Conservation (phyloP, 352 stramenopile species). For the Globisporangium parvum region DNA sequence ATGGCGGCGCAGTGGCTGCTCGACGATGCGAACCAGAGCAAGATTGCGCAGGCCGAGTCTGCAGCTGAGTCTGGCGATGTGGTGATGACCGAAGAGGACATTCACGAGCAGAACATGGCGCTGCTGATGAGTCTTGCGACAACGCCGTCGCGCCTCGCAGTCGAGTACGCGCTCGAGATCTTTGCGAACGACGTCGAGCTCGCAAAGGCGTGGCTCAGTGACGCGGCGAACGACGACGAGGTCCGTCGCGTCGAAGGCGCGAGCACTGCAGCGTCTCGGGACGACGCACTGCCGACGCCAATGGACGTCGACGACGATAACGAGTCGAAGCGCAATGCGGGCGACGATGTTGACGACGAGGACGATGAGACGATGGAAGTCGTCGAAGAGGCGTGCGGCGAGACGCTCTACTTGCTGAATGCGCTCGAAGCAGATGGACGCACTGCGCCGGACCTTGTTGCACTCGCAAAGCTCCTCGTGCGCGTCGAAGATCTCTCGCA, state of each 20-base stretch:
- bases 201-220: slow-evolving; percentile 52
- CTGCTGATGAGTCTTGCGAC: slow-evolving; percentile 63
- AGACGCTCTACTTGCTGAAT: slow-evolving; percentile 92
- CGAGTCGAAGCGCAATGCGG: slow-evolving; percentile 23
- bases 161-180: slow-evolving; percentile 61
- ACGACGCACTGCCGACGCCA: slow-evolving; percentile 22
- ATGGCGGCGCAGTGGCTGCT: slow-evolving; percentile 82
- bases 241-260: slow-evolving; percentile 50
- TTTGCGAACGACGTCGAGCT: slow-evolving; percentile 65
- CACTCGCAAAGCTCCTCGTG: slow-evolving; percentile 88
- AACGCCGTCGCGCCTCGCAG: slow-evolving; percentile 41
- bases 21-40: slow-evolving; percentile 69
- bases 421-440: slow-evolving; percentile 75
- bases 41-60: slow-evolving; percentile 57
- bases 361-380: slow-evolving; percentile 48
- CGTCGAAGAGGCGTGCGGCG: slow-evolving; percentile 47
- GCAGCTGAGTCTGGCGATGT: slow-evolving; percentile 44
- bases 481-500: slow-evolving; percentile 96
- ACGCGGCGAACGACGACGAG: slow-evolving; percentile 53
- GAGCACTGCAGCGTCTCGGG: slow-evolving; percentile 1
- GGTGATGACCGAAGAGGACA: slow-evolving; percentile 50
- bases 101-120: slow-evolving; percentile 58
- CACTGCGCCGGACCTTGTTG: slow-evolving; percentile 29
- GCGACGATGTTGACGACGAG: slow-evolving; percentile 37
- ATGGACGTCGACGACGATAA: slow-evolving; percentile 1